phyloP scores from a whole-genome alignment of 345 rosid species.

The Lepidium africanum region DNA sequence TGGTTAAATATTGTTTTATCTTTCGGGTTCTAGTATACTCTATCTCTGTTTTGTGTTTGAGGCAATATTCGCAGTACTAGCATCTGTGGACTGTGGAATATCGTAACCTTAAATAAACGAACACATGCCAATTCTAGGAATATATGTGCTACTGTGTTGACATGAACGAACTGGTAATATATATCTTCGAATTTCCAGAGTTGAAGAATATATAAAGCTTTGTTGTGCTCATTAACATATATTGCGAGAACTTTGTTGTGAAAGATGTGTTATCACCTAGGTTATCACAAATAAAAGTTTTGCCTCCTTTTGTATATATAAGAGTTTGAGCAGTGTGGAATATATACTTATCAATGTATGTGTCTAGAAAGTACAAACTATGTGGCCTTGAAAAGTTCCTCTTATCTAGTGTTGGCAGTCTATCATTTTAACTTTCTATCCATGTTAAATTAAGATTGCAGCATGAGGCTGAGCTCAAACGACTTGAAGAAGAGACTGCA shows the following conservation, averaged over 20 bases:
- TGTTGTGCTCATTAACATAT: neutral
- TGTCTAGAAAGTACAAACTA: neutral
- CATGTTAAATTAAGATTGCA: slow-evolving; percentile 37
- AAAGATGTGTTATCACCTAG: neutral
- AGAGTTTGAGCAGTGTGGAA: neutral
- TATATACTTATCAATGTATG: neutral
- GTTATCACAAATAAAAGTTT: neutral
- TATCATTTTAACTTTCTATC: neutral
- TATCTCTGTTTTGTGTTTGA: neutral
- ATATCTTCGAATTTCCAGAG: neutral
- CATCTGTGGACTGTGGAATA: neutral
- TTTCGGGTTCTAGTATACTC: neutral
- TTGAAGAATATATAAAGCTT: neutral
- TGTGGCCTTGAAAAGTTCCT: neutral
- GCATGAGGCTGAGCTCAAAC: slow-evolving; percentile 54
- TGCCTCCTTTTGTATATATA: neutral
- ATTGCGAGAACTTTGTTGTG: neutral
- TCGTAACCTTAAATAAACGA: no score
- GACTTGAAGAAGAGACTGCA: slow-evolving; percentile 72
- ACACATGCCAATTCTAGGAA: no score
- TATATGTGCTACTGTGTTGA: neutral
- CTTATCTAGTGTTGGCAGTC: neutral
- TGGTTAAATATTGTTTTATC: neutral
- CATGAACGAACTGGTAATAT: neutral
- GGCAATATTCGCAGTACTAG: neutral